Evolutionary conservation across 768 basidiomycete species (phyloP).

Genomic region (Russula sp.): DNA sequence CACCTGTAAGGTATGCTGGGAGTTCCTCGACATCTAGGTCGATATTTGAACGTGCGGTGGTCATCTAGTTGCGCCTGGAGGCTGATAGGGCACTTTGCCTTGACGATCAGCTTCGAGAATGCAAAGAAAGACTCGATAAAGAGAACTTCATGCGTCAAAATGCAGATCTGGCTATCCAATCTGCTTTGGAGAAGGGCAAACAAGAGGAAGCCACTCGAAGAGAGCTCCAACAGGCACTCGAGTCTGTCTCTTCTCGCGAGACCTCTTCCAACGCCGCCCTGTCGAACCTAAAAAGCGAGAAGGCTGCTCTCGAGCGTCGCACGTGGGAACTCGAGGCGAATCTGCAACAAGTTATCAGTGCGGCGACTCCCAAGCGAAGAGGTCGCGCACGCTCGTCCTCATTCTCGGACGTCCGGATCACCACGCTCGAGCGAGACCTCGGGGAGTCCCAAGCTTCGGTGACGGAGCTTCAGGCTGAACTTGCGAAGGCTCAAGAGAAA

Average conservation of each 20-base stretch:
- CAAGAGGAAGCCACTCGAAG: constrained; percentile 15
- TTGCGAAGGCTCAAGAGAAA: constrained; percentile 42
- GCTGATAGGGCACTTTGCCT: constrained; percentile 21
- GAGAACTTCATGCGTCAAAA: constrained; percentile 22
- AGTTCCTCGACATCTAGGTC: neutral
- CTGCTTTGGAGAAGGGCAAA: constrained; percentile 15
- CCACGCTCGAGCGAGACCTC: constrained; percentile 52
- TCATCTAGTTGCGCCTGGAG: constrained; percentile 17
- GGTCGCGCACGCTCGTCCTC: constrained; percentile 51
- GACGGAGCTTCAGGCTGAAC: constrained; percentile 40
- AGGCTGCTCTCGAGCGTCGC: constrained; percentile 48
- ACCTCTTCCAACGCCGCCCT: constrained; percentile 8
- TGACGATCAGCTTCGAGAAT: constrained; percentile 15
- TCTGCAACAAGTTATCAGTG: constrained; percentile 32
- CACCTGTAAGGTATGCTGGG: constrained; percentile 12
- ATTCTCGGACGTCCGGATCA: constrained; percentile 44
- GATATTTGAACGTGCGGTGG: neutral
- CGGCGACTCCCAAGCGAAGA: constrained; percentile 33
- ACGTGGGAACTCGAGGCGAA: constrained; percentile 52
- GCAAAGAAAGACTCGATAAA: constrained; percentile 16
- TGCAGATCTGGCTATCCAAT: constrained; percentile 13
- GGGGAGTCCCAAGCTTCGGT: constrained; percentile 41
- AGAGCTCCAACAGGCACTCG: constrained; percentile 22
- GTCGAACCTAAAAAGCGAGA: constrained; percentile 47
- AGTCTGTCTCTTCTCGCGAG: constrained; percentile 18